phyloP scores from a whole-genome alignment of 2,329 filamentous ascomycete genomes.

The Scedosporium boydii region DNA sequence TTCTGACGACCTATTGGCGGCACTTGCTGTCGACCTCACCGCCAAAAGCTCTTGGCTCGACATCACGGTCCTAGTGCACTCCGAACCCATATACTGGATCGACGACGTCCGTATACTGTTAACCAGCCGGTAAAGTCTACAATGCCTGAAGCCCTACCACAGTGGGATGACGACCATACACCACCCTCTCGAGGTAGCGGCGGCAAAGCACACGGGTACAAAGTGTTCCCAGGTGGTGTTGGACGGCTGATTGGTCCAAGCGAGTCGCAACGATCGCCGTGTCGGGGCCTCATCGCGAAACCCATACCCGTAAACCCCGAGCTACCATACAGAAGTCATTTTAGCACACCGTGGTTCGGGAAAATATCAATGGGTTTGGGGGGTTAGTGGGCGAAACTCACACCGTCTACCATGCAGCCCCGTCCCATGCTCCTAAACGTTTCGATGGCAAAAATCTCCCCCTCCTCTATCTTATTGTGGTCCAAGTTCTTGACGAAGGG shows the following conservation, averaged over 20 bases:
- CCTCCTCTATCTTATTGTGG: constrained; percentile 78
- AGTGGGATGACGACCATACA: too few relatives aligned
- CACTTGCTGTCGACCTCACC: neutral
- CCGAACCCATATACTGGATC: constrained; percentile 23
- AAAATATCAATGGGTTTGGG: too few relatives aligned
- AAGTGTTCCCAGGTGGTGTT: constrained; percentile 82
- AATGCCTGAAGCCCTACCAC: too few relatives aligned
- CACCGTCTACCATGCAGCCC: constrained; percentile 69
- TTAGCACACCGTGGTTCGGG: too few relatives aligned
- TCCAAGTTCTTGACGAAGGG: constrained; percentile 69
- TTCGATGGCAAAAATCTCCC: constrained; percentile 73
- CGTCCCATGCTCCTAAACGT: constrained; percentile 73
- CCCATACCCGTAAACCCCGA: constrained; percentile 71
- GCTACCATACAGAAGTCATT: constrained; percentile 25
- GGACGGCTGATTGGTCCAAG: constrained; percentile 67
- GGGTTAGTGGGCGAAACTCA: constrained; percentile 20
- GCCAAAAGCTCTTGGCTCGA: neutral
- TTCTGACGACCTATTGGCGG: neutral
- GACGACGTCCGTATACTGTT: too few relatives aligned
- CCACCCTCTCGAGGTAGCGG: constrained; percentile 63
- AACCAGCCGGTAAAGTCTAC: too few relatives aligned
- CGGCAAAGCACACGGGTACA: constrained; percentile 75
- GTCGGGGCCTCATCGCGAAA: constrained; percentile 59
- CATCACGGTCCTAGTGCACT: neutral
- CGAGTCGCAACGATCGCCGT: constrained; percentile 44